Evolutionary conservation across 257 asterid species (phyloP), one percentile per base, ranked within the genome.

Genomic region (Salvia miltiorrhiza): DNA sequence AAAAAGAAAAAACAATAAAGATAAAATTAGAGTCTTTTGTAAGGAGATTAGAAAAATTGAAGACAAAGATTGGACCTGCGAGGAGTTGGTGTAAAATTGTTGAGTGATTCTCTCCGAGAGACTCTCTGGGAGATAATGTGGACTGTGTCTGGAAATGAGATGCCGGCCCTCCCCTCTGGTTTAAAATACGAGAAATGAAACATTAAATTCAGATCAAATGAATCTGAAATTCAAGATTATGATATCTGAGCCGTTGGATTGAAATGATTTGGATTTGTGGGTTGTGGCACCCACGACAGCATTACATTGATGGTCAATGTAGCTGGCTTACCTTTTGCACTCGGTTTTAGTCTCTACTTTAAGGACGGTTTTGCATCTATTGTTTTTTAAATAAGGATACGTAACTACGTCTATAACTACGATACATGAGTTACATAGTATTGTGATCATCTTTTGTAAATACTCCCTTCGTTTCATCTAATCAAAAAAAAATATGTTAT

Each of bases 241-340:
- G 40, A 53, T 63, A 75, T 78, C 75, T 19, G 17, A 62, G 69
- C 88, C 86, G 88, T 83, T 70, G 85, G 80, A 76, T 77, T 45
- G 66, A 49, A 30, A 19, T 47, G 76, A 76, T 77, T 50, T 62
- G 44, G 19, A 32, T 69, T 54, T 60, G 65, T 67, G 69, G 69
- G 35, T 73, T 71, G 77, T 73, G 86, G 81, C 66, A 72, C 86
- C 77, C 76, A 69, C 75, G 81, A 76, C 83, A 78, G 81, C 84
- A 61, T 55, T 72, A 62, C 64, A 37, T 23, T 47, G 63, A 70
- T 53, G 73, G 81, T 75, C 73, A 32, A 65, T 52, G 39, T 75
- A 72, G 77, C 83, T 81, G 79, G 78, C 76, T 63, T 2, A 47
- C 50, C 83, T 71, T 76, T 78, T 76, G 21, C 72, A 45, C 19